Base-by-base conservation (phyloP, 2,329 filamentous ascomycete genomes). In the Allantophomopsis cytisporea region DNA sequence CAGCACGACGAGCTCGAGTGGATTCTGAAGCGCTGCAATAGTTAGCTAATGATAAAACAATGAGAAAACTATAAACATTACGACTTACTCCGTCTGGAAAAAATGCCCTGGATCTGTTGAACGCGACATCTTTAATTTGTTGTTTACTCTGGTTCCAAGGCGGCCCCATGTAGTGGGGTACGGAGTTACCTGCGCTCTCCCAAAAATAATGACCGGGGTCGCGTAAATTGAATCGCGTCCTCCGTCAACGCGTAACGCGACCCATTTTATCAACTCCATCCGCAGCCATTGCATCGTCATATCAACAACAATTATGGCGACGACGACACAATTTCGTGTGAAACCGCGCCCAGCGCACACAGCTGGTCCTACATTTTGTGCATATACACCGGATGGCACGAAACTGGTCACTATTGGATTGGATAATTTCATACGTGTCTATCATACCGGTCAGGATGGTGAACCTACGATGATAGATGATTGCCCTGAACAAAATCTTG, bases 401-500 rank as follows among this genome's bases (percentile, higher is more conserved):
- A 84, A 83, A 51, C 71, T 98, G 42, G 76, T 96, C 48, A 96
- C 91, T 10, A 88, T 87, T 44, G 91, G 91, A 47, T 82, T 85
- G 43, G 94, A 96, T 64, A 93, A 93, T 54, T 86, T 85, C 7
- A 87, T 94, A 53, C 83, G 93, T 37, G 75, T 96, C 37, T 98
- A 94, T 65, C 84, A 81, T 49, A 91, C 88, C 12, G 86, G 85
- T 43, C 91, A 83, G 31, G 83, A 94, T 62, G 88, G 87, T 50
- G 91, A 98, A 58, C 91, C 93, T 8, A 78, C 75, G 42, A 94
- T 89, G 41, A 81, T 98, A 41, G 89, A 96, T 56, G 86, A 95
- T 47, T 86, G 82, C 40, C 82, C 83, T 44, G 89, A 95, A 50
- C 81, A 84, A 47, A 94, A 94, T 54, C 69, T 83, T 15, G 78